Evolutionary conservation across 192 early-diverging fungal genomes (phyloP), one percentile per base, ranked within the genome.

Genomic region (Coemansia sp.): DNA sequence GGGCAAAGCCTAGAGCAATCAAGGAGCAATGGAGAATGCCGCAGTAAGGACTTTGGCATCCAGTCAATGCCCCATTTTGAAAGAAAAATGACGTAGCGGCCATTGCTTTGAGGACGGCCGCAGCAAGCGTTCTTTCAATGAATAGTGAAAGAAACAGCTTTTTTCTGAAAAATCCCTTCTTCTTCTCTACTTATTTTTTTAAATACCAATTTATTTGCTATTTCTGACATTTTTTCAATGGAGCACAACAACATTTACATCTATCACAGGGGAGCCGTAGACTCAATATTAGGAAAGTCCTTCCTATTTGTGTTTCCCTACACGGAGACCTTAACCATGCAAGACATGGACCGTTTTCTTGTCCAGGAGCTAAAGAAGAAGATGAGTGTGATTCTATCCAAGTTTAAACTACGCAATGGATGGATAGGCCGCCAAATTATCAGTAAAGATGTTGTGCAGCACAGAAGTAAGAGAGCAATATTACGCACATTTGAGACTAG

Each of bases 231-330:
- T 3, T 22, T 33, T 36, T 33, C 29, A 16, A 33, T 59, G 29
- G 54, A 57, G 54, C 29, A 31, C 54, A 57, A 57, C 27, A 57
- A 57, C 54, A 31, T 31, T 5, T 55, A 55, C 27, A 5, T 55
- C 24, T 55, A 31, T 55, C 27, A 29, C 27, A 3, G 5, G 5
- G 54, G 27, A 15, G 27, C 1, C 36, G 5, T 3, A 38, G 36
- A 38, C 0, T 31, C 22, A 0, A 4, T 55, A 16, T n/a, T 6
- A 29, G 22, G 2, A 24, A 55, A 1, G 12, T 5, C 22, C 52
- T 3, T 55, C 11, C 11, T 55, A 5, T 55, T 55, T 9, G 27
- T 55, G 24, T 24, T 51, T 51, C 47, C 47, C n/a, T 51, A 24
- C n/a, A 9, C 47, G 22, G 47, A 8, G 8, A 51, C 20, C 18